Conservation (phyloP, 2,329 filamentous ascomycete genomes). For the Cladorrhinum sp. region DNA sequence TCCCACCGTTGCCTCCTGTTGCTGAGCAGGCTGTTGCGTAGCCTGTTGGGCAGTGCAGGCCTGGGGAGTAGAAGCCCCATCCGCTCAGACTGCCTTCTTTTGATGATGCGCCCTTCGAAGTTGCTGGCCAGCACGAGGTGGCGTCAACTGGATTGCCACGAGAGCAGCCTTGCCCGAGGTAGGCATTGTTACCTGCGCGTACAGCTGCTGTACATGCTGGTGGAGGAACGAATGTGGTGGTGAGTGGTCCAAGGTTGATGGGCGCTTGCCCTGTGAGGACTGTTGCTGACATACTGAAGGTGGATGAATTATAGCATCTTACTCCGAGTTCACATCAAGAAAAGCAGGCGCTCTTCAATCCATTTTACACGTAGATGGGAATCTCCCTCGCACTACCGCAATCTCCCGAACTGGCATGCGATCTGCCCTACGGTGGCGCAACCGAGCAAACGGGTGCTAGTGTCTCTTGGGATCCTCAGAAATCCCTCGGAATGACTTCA, state of each 20-base stretch:
- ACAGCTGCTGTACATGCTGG: slow-evolving; percentile 28
- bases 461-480: too few species aligned
- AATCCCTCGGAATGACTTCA: slow-evolving; percentile 7
- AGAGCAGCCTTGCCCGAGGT: slow-evolving; percentile 24
- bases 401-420: slow-evolving; percentile 12
- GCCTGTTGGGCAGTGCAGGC: slow-evolving; percentile 27
- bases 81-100: slow-evolving; percentile 18
- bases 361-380: slow-evolving; percentile 4
- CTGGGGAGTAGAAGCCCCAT: slow-evolving; percentile 29
- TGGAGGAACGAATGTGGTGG: slow-evolving; percentile 29
- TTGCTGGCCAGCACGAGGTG: slow-evolving; percentile 27
- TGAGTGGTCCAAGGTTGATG: slow-evolving; percentile 28
- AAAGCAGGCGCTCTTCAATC: background rate
- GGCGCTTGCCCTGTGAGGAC: slow-evolving; percentile 26
- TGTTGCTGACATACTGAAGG: slow-evolving; percentile 23
- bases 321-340: background rate
- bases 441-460: background rate
- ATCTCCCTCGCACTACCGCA: slow-evolving; percentile 6
- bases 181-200: slow-evolving; percentile 16
- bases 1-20: slow-evolving; percentile 24
- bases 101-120: slow-evolving; percentile 18
- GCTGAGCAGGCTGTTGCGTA: slow-evolving; percentile 30
- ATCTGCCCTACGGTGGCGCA: slow-evolving; percentile 13
- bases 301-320: background rate
- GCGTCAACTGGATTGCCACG: slow-evolving; percentile 21